Evolutionary conservation across 176 grass and related monocot species (phyloP).

Genomic region (Thalia dealbata): DNA sequence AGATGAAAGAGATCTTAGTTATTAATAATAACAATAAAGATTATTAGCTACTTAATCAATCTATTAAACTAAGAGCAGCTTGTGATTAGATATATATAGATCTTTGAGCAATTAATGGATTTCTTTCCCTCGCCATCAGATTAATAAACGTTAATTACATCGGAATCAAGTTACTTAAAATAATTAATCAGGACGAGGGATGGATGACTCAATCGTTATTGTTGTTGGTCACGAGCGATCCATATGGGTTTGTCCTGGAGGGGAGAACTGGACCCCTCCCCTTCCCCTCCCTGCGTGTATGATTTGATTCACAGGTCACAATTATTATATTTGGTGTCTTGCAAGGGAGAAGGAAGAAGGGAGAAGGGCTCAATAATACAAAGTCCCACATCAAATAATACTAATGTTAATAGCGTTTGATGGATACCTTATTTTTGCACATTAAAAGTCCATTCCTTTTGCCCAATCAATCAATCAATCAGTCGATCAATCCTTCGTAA

Average conservation of each 20-base stretch:
- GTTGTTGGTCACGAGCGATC: not conserved
- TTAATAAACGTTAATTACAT: too few relatives aligned
- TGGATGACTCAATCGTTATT: too few relatives aligned
- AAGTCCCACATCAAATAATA: not conserved
- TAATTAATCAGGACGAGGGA: not conserved
- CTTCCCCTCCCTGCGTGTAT: too few relatives aligned
- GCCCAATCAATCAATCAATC: not conserved
- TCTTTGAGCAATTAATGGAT: not conserved
- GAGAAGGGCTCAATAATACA: not conserved
- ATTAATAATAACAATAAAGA: not conserved
- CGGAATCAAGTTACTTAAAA: too few relatives aligned
- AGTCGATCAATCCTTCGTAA: too few relatives aligned
- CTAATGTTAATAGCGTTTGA: too few relatives aligned
- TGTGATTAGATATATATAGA: too few relatives aligned
- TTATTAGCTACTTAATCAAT: not conserved
- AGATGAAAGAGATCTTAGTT: not conserved
- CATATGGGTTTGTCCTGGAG: slow-evolving; percentile 5
- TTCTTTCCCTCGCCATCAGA: too few relatives aligned
- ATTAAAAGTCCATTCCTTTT: not conserved
- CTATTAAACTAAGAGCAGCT: too few relatives aligned
- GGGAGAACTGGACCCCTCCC: not conserved
- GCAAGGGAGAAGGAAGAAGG: not conserved
- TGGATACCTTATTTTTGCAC: not conserved
- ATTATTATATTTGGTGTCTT: slow-evolving; percentile 9
- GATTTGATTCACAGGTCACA: not conserved